Percentiles rank a stretch among this genome's conserved stretches.
Evolutionary conservation across 495 filamentous ascomycete genomes (phyloP).

Genomic region (Trichocladium uniseriatum): DNA sequence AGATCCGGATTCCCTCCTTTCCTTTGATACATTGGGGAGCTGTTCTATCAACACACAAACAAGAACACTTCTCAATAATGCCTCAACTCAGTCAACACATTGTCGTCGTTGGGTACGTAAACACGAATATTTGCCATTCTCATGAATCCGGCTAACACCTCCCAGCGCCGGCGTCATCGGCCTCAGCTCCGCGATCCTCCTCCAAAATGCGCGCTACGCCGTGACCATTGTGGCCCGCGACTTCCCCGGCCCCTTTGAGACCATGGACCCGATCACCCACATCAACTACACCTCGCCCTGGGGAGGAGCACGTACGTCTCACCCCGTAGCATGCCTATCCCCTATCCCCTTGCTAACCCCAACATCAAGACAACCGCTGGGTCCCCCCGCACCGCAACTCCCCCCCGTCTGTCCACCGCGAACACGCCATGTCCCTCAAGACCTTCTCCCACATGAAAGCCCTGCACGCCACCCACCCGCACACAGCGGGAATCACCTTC

Average conservation of each 20-base stretch:
- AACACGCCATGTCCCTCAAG: conserved; percentile 41
- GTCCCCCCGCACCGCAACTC: conserved; percentile 7
- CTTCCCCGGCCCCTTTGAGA: conserved; percentile 41
- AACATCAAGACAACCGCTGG: conserved; percentile 19
- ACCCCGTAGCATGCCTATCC: not conserved
- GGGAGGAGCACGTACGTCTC: conserved; percentile 37
- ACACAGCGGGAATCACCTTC: conserved; percentile 43
- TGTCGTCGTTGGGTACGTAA: conserved; percentile 11
- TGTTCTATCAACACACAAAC: too few species aligned
- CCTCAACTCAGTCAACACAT: conserved; percentile 8
- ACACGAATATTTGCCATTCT: too few species aligned
- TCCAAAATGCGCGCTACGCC: conserved; percentile 38
- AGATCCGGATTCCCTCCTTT: not conserved
- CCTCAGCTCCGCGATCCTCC: conserved; percentile 42
- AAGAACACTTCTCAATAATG: too few species aligned
- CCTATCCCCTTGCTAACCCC: not conserved
- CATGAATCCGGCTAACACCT: conserved; percentile 1
- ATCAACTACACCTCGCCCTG: conserved; percentile 57
- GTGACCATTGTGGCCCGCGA: conserved; percentile 50
- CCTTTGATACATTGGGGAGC: not conserved
- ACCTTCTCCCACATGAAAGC: conserved; percentile 45
- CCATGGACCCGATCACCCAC: conserved; percentile 32
- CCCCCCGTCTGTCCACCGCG: conserved; percentile 19
- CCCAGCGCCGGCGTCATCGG: conserved; percentile 51
- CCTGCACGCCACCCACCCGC: conserved; percentile 27